phyloP scores from a whole-genome alignment of 2,329 filamentous ascomycete genomes.

The Incumbomyces lentus region DNA sequence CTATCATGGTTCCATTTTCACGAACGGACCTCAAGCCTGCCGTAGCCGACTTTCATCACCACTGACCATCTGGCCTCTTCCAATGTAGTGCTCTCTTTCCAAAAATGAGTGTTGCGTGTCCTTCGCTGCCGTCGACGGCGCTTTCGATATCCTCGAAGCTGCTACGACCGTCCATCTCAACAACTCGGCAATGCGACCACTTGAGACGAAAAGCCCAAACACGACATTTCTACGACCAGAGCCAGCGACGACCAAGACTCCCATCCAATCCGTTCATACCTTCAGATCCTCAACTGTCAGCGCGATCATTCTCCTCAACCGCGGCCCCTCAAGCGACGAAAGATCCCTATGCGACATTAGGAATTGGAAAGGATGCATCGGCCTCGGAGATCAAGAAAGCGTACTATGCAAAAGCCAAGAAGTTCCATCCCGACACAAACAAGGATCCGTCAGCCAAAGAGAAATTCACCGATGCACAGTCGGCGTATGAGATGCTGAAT shows the following conservation, averaged over 20 bases:
- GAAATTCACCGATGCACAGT: constrained; percentile 84
- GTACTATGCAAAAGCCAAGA: constrained; percentile 95
- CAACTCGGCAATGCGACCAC: constrained; percentile 27
- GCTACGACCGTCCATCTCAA: constrained; percentile 31
- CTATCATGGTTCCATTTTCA: background rate
- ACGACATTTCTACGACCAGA: constrained; percentile 27
- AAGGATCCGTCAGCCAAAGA: constrained; percentile 91
- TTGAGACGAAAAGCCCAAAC: constrained; percentile 27
- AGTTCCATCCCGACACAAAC: constrained; percentile 96
- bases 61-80: background rate
- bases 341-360: constrained; percentile 80
- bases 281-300: background rate
- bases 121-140: constrained; percentile 33
- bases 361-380: constrained; percentile 71
- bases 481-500: constrained; percentile 85
- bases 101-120: constrained; percentile 30
- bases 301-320: constrained; percentile 31
- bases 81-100: background rate
- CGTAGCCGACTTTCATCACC: too few relatives aligned
- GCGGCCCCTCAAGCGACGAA: constrained; percentile 56
- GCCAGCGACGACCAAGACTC: background rate
- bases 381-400: constrained; percentile 91
- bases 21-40: background rate
- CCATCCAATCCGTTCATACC: background rate
- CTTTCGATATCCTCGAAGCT: constrained; percentile 31